phyloP scores from a whole-genome alignment of 208 protist genomes.

The Wallacemonas sp. region DNA sequence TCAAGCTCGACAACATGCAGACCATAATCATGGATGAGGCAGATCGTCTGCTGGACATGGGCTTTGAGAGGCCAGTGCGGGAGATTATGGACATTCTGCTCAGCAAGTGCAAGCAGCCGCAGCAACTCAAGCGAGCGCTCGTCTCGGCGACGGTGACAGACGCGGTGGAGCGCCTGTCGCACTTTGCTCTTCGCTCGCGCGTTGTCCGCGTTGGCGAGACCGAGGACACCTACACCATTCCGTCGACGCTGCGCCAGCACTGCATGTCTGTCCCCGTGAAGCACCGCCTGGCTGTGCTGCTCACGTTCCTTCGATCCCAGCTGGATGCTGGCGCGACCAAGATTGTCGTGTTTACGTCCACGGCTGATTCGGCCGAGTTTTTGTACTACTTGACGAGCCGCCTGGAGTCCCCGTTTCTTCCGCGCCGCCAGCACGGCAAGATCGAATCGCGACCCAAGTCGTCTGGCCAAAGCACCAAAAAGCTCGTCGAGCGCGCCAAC shows the following conservation, averaged over 20 bases:
- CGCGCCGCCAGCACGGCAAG: conserved; percentile 19
- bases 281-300: conserved; percentile 93
- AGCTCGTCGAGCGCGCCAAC: conserved; percentile 60
- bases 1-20: conserved; percentile 58
- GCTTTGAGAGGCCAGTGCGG: conserved; percentile 97
- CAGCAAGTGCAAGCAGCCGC: conserved; percentile 61
- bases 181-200: conserved; percentile 79
- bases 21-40: conserved; percentile 98
- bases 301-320: conserved; percentile 88
- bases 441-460: conserved; percentile 12
- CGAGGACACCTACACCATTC: conserved; percentile 76
- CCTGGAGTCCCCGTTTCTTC: conserved; percentile 63
- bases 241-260: conserved; percentile 76
- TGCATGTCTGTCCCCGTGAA: conserved; percentile 74
- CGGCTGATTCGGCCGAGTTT: conserved; percentile 96
- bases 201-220: conserved; percentile 65
- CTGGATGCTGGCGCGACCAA: conserved; percentile 94
- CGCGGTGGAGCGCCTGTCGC: conserved; percentile 86
- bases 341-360: conserved; percentile 98
- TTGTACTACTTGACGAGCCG: conserved; percentile 94
- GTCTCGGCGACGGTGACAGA: conserved; percentile 96
- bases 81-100: conserved; percentile 95
- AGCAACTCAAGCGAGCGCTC: conserved; percentile 96
- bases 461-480: conserved; percentile 30
- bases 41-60: conserved; percentile 99